These are phyloP conservation scores for Mytilinidion resinicola DNA, from an alignment of 495 filamentous ascomycete genomes.

Conservation along the genomic window DNA sequence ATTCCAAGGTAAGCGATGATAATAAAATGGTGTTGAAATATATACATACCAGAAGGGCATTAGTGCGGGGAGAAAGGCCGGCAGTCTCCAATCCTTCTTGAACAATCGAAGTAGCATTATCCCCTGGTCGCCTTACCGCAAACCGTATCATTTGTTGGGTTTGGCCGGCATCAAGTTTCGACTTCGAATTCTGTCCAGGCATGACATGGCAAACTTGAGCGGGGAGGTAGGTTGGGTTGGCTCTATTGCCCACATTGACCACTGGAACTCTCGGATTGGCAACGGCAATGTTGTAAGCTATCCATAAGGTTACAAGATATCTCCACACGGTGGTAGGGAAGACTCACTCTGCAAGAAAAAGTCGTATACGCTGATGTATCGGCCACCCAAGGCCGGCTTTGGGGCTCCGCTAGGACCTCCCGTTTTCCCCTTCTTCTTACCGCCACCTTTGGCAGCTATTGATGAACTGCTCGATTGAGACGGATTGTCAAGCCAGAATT, in stretches of 20 bases:
- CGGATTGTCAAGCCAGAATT: conserved; percentile 15
- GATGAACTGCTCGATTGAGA: background rate
- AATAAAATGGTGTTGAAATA: background rate
- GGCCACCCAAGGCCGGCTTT: background rate
- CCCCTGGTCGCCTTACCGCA: conserved; percentile 56
- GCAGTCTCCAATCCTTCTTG: conserved; percentile 43
- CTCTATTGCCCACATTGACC: conserved; percentile 59
- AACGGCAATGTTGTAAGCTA: conserved; percentile 8
- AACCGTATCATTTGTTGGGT: conserved; percentile 59
- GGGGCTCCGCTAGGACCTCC: conserved; percentile 1
- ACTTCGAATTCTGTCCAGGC: conserved; percentile 56
- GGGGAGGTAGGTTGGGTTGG: conserved; percentile 58
- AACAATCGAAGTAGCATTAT: conserved; percentile 61
- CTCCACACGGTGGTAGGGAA: background rate
- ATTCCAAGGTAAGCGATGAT: conserved; percentile 8
- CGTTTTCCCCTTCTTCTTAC: conserved; percentile 6
- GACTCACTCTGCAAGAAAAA: conserved; percentile 17
- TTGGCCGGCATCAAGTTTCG: conserved; percentile 52
- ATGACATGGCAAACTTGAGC: conserved; percentile 58
- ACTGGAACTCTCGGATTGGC: conserved; percentile 43
- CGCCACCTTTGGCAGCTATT: background rate
- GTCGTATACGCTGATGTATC: conserved; percentile 20
- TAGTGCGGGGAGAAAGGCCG: conserved; percentile 37
- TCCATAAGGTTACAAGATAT: conserved; percentile 1
- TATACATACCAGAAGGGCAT: conserved; percentile 17